Conservation (phyloP, 768 basidiomycete species). For the Coprinopsis cinerea region DNA sequence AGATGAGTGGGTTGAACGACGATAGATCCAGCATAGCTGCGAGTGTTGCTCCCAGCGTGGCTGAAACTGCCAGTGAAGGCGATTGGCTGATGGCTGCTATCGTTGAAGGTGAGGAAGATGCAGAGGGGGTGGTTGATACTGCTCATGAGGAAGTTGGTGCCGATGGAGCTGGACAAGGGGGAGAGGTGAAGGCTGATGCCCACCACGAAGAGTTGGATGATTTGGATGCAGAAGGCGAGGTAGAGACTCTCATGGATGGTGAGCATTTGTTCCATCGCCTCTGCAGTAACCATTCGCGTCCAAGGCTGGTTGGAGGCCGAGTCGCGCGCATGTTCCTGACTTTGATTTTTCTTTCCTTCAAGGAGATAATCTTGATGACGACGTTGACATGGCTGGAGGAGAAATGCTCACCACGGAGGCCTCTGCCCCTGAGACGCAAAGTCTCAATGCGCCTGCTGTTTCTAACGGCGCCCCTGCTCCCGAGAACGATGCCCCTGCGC, state of each 20-base stretch:
- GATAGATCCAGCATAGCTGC: constrained; percentile 54
- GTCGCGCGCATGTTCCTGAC: constrained; percentile 59
- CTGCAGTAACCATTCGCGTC: constrained; percentile 35
- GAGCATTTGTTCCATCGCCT: constrained; percentile 37
- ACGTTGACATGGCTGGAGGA: constrained; percentile 11
- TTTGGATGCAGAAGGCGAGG: constrained; percentile 19
- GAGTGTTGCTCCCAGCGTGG: constrained; percentile 58
- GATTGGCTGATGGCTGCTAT: constrained; percentile 92
- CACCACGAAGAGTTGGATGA: constrained; percentile 25
- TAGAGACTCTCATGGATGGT: constrained; percentile 38
- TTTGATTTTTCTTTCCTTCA: constrained; percentile 28
- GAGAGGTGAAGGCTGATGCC: constrained; percentile 32
- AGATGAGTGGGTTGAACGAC: constrained; percentile 37
- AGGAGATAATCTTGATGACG: constrained; percentile 40
- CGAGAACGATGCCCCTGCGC: too few species aligned
- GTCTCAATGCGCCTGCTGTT: neutral
- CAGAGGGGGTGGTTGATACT: constrained; percentile 33
- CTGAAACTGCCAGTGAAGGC: constrained; percentile 71
- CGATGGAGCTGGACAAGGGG: constrained; percentile 28
- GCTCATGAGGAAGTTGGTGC: constrained; percentile 32
- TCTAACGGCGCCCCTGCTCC: too few species aligned
- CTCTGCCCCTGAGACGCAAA: constrained; percentile 3
- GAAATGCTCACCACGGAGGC: constrained; percentile 5
- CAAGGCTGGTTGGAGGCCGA: constrained; percentile 31
- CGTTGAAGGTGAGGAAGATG: constrained; percentile 62